Percentiles rank a stretch among this genome's conserved stretches.
Evolutionary conservation across 306 rosid species (phyloP).

Genomic region (Erythrophleum fordii): DNA sequence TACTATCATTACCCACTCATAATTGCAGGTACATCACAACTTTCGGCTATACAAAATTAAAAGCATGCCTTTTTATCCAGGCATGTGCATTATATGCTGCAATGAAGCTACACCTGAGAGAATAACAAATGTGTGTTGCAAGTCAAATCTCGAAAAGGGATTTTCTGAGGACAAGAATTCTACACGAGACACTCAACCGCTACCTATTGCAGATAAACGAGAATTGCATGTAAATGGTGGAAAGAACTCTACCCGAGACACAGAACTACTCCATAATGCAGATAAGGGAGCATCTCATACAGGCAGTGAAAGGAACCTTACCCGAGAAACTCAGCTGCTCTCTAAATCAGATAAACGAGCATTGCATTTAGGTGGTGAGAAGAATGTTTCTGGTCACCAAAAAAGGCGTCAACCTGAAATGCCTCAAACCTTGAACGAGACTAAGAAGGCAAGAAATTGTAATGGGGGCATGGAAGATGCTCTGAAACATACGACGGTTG

Average conservation of each 20-base stretch:
- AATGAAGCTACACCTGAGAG: conserved; percentile 40
- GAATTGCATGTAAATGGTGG: conserved; percentile 30
- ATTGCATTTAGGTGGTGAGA: conserved; percentile 19
- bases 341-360: conserved; percentile 20
- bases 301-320: neutral
- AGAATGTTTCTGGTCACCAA: conserved; percentile 32
- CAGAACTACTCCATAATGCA: neutral
- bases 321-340: conserved; percentile 7
- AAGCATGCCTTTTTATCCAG: conserved; percentile 56
- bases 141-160: conserved; percentile 39
- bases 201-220: conserved; percentile 24
- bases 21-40: conserved; percentile 57
- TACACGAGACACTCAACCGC: conserved; percentile 29
- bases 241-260: conserved; percentile 18
- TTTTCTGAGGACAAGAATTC: conserved; percentile 28
- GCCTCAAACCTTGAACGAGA: conserved; percentile 32
- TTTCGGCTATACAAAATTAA: conserved; percentile 47
- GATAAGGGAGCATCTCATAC: neutral
- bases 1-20: conserved; percentile 16
- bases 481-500: conserved; percentile 41
- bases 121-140: conserved; percentile 20
- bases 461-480: conserved; percentile 35
- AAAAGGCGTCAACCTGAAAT: conserved; percentile 38
- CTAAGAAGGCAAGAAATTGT: conserved; percentile 43
- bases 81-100: conserved; percentile 52